Evolutionary conservation across 768 basidiomycete species (phyloP), one percentile per base, ranked within the genome.

Genomic region (Macrocybe gigantea): DNA sequence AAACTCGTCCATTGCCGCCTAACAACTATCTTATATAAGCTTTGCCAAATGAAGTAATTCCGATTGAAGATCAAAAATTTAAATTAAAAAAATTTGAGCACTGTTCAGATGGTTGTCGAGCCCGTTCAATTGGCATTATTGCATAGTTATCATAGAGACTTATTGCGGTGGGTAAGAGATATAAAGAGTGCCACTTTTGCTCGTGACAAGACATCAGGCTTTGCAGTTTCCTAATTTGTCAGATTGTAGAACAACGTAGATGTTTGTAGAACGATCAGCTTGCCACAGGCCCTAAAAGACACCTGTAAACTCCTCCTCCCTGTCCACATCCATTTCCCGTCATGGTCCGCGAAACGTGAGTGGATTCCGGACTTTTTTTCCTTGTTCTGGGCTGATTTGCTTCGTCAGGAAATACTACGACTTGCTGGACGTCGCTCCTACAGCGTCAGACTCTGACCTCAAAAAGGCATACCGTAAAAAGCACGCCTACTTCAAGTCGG

Each of bases 381-480:
- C 50, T 33, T 15, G 13, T 13, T 7, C 29, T 41, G 46, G 47
- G 36, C 42, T 45, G 12, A 14, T 33, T 37, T 50, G 47, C 35
- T 43, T 53, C 13, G 41, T 22, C 65, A 92, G 90, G 58, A 88
- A 92, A 80, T 91, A 78, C 64, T 92, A 97, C 70, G 93, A 96
- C 69, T 79, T 96, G 51, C 82, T 98, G 42, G 93, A 94, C 55
- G 92, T 90, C 31, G 54, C 79, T 8, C 81, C 88, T 43, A 76
- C 76, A 57, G 91, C 88, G 33, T 84, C 83, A 37, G 93, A 95
- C 50, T 60, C 74, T 41, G 93, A 94, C 46, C 80, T 95, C 60
- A 95, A 94, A 77, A 94, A 94, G 65, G 93, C 93, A 31, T 95
- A 94, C 73, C 86, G 91, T 57, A 93, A 93, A 72, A 93, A 92